Conservation (phyloP, 306 rosid genomes). For the Chamaecrista fasciculata region DNA sequence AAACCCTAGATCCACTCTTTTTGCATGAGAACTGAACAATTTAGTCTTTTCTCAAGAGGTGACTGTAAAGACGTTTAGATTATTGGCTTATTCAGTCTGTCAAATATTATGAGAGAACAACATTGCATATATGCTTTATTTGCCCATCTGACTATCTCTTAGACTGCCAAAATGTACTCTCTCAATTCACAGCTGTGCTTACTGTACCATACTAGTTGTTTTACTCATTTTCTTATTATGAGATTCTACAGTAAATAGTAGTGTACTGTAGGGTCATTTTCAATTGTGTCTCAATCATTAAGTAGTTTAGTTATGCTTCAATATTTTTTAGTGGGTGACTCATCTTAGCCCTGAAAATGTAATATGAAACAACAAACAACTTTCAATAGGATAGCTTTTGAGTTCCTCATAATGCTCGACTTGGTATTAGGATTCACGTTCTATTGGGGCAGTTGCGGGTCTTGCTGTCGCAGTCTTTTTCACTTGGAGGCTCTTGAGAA, state of each 20-base stretch:
- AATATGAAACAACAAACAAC: background rate
- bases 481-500: constrained; percentile 87
- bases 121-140: background rate
- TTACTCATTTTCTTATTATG: no score
- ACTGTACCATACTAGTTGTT: background rate
- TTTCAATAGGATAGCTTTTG: background rate
- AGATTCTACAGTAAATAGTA: no score
- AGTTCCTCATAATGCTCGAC: background rate
- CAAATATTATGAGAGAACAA: background rate
- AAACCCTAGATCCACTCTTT: background rate
- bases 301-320: background rate
- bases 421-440: constrained; percentile 67
- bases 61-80: background rate
- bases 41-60: background rate
- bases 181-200: background rate
- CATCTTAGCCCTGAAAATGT: background rate
- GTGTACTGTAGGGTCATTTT: background rate
- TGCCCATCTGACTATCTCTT: background rate
- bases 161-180: background rate
- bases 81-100: background rate
- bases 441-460: constrained; percentile 88
- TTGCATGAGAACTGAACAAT: background rate
- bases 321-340: background rate
- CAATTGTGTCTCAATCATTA: background rate
- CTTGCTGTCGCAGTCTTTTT: constrained; percentile 81